phyloP scores from a whole-genome alignment of 2,329 filamentous ascomycete species.

The Botrytis fabae region DNA sequence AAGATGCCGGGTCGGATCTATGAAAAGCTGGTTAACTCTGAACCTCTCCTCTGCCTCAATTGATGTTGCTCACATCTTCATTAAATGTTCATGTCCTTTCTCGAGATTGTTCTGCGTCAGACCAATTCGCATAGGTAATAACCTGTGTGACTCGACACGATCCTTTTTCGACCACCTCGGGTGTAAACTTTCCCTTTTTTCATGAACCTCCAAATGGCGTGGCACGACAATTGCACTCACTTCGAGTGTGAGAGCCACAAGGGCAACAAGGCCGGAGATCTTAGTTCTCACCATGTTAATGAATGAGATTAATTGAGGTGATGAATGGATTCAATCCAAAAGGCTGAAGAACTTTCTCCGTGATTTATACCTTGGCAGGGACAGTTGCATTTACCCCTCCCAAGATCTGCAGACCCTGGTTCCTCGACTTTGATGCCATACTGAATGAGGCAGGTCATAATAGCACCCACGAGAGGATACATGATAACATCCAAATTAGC shows the following conservation, averaged over 20 bases:
- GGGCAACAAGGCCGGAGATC: constrained; percentile 15
- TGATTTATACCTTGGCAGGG: constrained; percentile 22
- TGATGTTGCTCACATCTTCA: constrained; percentile 33
- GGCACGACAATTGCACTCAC: constrained; percentile 28
- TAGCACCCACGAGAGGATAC: background rate
- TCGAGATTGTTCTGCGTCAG: constrained; percentile 34
- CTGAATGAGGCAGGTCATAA: constrained; percentile 18
- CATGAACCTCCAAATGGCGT: constrained; percentile 31
- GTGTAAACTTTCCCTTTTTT: constrained; percentile 30
- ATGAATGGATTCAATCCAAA: background rate
- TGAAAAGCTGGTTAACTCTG: background rate
- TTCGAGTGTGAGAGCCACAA: constrained; percentile 10
- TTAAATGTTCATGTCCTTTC: constrained; percentile 32
- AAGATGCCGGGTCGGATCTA: constrained; percentile 35
- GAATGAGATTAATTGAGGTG: background rate
- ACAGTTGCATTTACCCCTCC: constrained; percentile 10
- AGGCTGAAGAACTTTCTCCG: background rate
- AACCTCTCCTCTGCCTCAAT: background rate
- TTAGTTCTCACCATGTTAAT: constrained; percentile 4
- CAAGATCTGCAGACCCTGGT: constrained; percentile 20
- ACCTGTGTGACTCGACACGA: constrained; percentile 29
- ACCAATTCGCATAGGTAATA: constrained; percentile 36
- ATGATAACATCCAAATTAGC: background rate
- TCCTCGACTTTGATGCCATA: background rate
- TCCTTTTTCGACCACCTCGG: constrained; percentile 35